Percentiles rank a stretch among this genome's conserved stretches.
Evolutionary conservation across 371 early-diverging fungal genomes (phyloP).

Genomic region (Syncephalis fuscata): DNA sequence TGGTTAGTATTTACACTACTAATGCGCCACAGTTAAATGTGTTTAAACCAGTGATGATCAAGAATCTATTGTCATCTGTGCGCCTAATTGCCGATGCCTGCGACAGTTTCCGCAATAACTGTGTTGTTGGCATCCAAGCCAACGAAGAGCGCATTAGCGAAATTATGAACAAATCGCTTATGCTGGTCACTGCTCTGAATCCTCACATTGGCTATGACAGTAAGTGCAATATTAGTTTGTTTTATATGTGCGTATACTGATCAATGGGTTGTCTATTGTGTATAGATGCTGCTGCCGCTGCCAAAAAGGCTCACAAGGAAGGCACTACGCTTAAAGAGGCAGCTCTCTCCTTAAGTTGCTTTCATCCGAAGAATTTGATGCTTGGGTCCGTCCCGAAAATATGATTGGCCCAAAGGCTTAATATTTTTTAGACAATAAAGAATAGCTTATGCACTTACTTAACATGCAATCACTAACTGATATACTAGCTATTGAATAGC

Average conservation of each 20-base stretch:
- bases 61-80: constrained; percentile 80
- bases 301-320: constrained; percentile 91
- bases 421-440: no score
- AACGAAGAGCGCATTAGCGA: constrained; percentile 70
- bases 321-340: constrained; percentile 62
- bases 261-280: constrained; percentile 5
- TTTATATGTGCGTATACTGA: no score
- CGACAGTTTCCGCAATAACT: constrained; percentile 76
- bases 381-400: constrained; percentile 81
- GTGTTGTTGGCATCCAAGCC: constrained; percentile 80
- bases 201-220: constrained; percentile 68
- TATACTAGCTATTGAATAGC: no score
- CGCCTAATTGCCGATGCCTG: constrained; percentile 72
- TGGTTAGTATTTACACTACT: constrained; percentile 5
- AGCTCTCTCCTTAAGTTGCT: constrained; percentile 60
- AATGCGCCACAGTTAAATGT: constrained; percentile 68
- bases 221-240: constrained; percentile 1
- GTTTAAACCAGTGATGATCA: constrained; percentile 93
- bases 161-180: constrained; percentile 72
- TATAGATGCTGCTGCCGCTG: constrained; percentile 67
- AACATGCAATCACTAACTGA: no score
- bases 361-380: constrained; percentile 71
- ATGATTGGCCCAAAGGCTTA: constrained; percentile 43
- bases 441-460: no score
- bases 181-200: constrained; percentile 87